phyloP scores from a whole-genome alignment of 345 rosid species.

The Camelina sativa region DNA sequence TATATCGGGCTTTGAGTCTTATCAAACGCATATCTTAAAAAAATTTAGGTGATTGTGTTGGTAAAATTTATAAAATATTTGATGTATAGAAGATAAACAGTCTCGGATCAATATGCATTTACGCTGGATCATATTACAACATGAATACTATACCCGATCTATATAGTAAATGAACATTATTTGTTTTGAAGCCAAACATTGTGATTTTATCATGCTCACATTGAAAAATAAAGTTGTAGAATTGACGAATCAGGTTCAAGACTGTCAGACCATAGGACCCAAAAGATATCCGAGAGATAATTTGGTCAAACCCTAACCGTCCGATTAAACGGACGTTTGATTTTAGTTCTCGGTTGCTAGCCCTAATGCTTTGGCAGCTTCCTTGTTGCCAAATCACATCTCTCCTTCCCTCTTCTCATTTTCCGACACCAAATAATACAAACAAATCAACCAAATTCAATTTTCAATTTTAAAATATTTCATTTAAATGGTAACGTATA shows the following conservation, averaged over 20 bases:
- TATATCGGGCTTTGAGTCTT: not conserved
- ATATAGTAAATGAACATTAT: not conserved
- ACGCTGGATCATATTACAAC: too few relatives aligned
- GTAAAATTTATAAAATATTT: not conserved
- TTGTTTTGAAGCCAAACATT: not conserved
- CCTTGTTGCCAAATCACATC: not conserved
- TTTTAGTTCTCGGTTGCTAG: not conserved
- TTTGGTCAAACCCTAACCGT: slow-evolving; percentile 37
- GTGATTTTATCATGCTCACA: slow-evolving; percentile 6
- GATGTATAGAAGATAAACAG: not conserved
- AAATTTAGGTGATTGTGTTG: too few relatives aligned
- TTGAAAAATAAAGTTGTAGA: slow-evolving; percentile 6
- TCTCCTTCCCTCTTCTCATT: not conserved
- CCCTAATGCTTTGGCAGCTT: slow-evolving; percentile 33
- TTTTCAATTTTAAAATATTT: not conserved
- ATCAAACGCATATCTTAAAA: not conserved
- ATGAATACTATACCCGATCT: too few relatives aligned
- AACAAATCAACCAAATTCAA: not conserved
- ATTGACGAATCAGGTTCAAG: slow-evolving; percentile 14
- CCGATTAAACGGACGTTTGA: slow-evolving; percentile 27
- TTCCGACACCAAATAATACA: slow-evolving; percentile 23
- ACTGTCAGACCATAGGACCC: slow-evolving; percentile 29
- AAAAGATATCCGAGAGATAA: slow-evolving; percentile 13
- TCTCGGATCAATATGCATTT: too few relatives aligned
- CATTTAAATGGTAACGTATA: slow-evolving; percentile 32